Evolutionary conservation across 2,329 filamentous ascomycete genomes (phyloP), one percentile per base, ranked within the genome.

Genomic region (Blastomyces silverae): DNA sequence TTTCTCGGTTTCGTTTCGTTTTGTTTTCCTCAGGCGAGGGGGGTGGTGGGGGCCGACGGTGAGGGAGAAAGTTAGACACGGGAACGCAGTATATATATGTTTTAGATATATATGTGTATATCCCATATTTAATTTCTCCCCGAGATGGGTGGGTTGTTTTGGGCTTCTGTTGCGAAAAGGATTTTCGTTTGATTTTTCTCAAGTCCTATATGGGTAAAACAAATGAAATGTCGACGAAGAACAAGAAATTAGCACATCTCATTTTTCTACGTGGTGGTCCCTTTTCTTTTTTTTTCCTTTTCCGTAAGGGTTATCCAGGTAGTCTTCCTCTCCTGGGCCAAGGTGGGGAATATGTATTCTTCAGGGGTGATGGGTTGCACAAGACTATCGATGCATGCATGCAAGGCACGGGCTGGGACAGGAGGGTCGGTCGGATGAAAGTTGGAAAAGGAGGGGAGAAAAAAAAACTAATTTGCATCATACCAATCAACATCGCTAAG

Each of bases 401-500:
- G 48, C 34, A 37, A 37, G 34, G 34, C 34, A 8, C 7, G 44
- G 22, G 20, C 2, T 22, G 3, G 15, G 20, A 10, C 42, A 28
- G 5, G n/a, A 13, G 17, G 28, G 28, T 37, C 20, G 20, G n/a
- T 34, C 17, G 50, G 50, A 61, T 48, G n/a, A 31, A 28, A 37
- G 17, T 46, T 25, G 57, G 2, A 52, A 34, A 52, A 44, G 39
- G 15, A 53, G 52, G 53, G 57, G 11, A 25, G 11, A 25, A 50
- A 52, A 28, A 13, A 25, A 53, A 62, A 55, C 10, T 62, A 55
- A 63, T 44, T 63, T 39, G 28, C 52, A 58, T 15, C 61, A 57
- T 93, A 97, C 94, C 94, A 99, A 78, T 99, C 93, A 76, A 99
- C 91, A 78, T 99, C 94, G 78, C 91, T 96, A 66, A 97, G 85